Base-by-base conservation (phyloP, 2,329 filamentous ascomycete genomes). In the Herpotrichia juniperi region DNA sequence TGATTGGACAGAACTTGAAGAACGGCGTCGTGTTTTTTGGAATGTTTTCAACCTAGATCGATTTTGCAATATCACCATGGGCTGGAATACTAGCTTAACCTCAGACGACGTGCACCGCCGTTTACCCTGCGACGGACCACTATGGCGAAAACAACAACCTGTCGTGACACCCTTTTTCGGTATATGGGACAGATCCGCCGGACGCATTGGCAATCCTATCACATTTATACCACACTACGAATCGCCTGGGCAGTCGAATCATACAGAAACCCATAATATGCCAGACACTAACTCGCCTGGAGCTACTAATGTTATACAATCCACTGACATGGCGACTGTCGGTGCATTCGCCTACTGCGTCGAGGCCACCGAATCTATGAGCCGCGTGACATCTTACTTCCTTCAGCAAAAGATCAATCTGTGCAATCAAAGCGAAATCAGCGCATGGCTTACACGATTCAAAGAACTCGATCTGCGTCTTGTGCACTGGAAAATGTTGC, bases 151-250 rank as follows among this genome's bases (percentile, higher is more conserved):
- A 31, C 39, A 57, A 21, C 46, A 54, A 14, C 35, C 54, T 22
- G 60, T 57, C 7, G 19, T 49, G 26, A 63, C 60, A 11, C 60
- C 58, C 3, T 63, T 59, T 35, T 53, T 63, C 31, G 60, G 60
- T 22, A 63, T 63, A 22, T 63, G 60, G 60, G 60, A 63, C 51
- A 60, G 56, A 28, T 61, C 60, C 6, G 54, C 48, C 45, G 56
- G 53, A 10, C 51, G 56, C 8, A 59, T 63, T 14, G 60, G 60
- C 3, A 55, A 58, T 19, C 54, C 54, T 14, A 59, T 63, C 12
- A 47, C 51, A 7, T 61, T 50, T 12, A 19, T 57, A 10, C 56
- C 58, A 37, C 51, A 48, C 4, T 48, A 46, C 17, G 44, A 43
- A 25, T 50, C 53, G 11, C 45, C 42, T 37, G 35, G 25, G n/a